Evolutionary conservation across 2,329 filamentous ascomycete genomes (phyloP).

Genomic region (Aplosporella prunicola): DNA sequence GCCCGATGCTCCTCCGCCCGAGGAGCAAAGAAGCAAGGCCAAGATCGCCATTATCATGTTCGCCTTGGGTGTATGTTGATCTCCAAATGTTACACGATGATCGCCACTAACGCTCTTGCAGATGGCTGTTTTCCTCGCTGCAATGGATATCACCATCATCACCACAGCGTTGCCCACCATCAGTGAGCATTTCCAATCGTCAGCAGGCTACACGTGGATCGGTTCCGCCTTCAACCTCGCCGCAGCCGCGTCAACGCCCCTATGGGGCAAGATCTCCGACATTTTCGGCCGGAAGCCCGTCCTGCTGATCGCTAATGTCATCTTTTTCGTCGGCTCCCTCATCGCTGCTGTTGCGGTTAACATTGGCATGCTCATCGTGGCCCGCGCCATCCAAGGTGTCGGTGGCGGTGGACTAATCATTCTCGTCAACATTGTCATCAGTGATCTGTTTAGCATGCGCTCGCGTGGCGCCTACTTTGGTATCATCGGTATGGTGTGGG

Average conservation of each 20-base stretch:
- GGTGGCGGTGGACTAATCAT: slow-evolving; percentile 55
- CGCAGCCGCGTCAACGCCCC: slow-evolving; percentile 29
- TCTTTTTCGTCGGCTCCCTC: slow-evolving; percentile 54
- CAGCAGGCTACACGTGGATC: slow-evolving; percentile 45
- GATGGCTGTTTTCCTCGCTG: slow-evolving; percentile 51
- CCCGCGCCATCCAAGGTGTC: slow-evolving; percentile 53
- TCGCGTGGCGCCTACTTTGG: slow-evolving; percentile 54
- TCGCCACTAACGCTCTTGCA: slow-evolving; percentile 12
- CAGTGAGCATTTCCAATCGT: slow-evolving; percentile 42
- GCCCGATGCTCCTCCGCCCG: slow-evolving; percentile 1
- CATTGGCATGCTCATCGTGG: slow-evolving; percentile 53
- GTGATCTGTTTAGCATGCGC: slow-evolving; percentile 53
- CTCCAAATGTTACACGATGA: too few species aligned
- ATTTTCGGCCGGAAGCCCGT: slow-evolving; percentile 30
- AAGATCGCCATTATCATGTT: slow-evolving; percentile 43
- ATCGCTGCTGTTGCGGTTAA: slow-evolving; percentile 49
- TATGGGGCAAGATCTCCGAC: slow-evolving; percentile 34
- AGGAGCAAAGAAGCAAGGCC: slow-evolving; percentile 26
- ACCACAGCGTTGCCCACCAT: slow-evolving; percentile 55
- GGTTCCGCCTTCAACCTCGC: slow-evolving; percentile 34
- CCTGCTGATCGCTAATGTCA: slow-evolving; percentile 25
- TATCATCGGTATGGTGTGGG: slow-evolving; percentile 57
- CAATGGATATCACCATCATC: slow-evolving; percentile 54
- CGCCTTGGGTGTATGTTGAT: slow-evolving; percentile 27
- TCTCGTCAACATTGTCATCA: slow-evolving; percentile 55